phyloP scores from a whole-genome alignment of 2,329 filamentous ascomycete genomes.

The Pseudodiploospora longispora region DNA sequence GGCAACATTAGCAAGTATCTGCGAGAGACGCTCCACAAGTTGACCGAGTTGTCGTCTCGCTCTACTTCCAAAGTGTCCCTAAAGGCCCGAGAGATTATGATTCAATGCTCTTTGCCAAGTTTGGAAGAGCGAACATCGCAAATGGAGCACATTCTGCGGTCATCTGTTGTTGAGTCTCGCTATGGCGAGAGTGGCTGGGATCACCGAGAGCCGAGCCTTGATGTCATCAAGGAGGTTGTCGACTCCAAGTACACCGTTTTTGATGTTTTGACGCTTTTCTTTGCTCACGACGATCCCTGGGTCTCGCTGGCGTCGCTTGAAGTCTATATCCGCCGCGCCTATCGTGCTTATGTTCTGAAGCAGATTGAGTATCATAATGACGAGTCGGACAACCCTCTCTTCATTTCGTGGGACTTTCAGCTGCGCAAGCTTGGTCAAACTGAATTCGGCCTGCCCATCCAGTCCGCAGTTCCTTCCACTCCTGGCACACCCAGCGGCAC shows the following conservation, averaged over 20 bases:
- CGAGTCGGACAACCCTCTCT: constrained; percentile 59
- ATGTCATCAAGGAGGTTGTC: constrained; percentile 93
- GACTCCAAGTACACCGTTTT: constrained; percentile 99
- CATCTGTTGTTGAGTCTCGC: constrained; percentile 90
- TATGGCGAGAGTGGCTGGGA: constrained; percentile 98
- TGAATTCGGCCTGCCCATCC: constrained; percentile 76
- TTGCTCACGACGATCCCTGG: constrained; percentile 88
- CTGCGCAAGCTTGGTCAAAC: constrained; percentile 88
- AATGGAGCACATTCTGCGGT: constrained; percentile 97
- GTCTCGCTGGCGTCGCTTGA: constrained; percentile 89
- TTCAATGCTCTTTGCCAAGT: constrained; percentile 92
- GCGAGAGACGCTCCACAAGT: constrained; percentile 69
- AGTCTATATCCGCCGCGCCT: constrained; percentile 92
- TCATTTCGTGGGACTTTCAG: constrained; percentile 91
- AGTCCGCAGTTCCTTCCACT: constrained; percentile 74
- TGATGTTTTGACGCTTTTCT: constrained; percentile 91
- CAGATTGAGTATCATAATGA: constrained; percentile 81
- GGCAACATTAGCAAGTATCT: constrained; percentile 86
- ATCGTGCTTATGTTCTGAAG: constrained; percentile 91
- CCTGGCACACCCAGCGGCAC: constrained; percentile 62
- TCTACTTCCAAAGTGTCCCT: constrained; percentile 88
- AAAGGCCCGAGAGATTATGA: constrained; percentile 94
- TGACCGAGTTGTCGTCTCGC: constrained; percentile 78
- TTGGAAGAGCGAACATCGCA: constrained; percentile 89
- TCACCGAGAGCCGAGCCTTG: constrained; percentile 82